phyloP scores from a whole-genome alignment of 2,329 filamentous ascomycete genomes.

The Calonectria crousiana region DNA sequence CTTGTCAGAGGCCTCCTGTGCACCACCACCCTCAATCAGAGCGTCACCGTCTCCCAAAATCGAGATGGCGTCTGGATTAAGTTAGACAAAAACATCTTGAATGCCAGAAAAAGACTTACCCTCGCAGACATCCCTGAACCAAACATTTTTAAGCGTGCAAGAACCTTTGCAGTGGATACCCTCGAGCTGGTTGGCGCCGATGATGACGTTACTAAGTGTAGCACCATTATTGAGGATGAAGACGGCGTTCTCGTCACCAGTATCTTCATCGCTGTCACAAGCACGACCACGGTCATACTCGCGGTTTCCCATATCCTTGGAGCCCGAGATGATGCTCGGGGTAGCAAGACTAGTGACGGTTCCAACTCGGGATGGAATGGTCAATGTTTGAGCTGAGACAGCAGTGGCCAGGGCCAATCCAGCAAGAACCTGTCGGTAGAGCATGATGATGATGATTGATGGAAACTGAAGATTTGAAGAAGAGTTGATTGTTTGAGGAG shows the following conservation, averaged over 20 bases:
- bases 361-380: slow-evolving; percentile 14
- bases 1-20: slow-evolving; percentile 39
- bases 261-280: slow-evolving; percentile 12
- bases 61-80: slow-evolving; percentile 13
- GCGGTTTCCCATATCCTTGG: slow-evolving; percentile 6
- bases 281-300: slow-evolving; percentile 19
- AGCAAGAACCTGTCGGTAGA: slow-evolving; percentile 1
- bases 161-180: slow-evolving; percentile 45
- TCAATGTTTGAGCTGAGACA: slow-evolving; percentile 13
- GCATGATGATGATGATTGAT: slow-evolving; percentile 9
- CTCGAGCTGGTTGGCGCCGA: slow-evolving; percentile 35
- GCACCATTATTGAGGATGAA: slow-evolving; percentile 34
- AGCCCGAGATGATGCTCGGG: slow-evolving; percentile 8
- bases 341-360: not conserved
- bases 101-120: not conserved
- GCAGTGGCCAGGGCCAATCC: slow-evolving; percentile 2
- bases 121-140: slow-evolving; percentile 55
- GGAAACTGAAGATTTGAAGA: not conserved
- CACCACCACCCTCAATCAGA: slow-evolving; percentile 32
- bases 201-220: slow-evolving; percentile 31
- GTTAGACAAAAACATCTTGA: not conserved
- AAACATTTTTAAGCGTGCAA: slow-evolving; percentile 50
- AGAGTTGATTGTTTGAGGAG: not conserved
- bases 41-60: slow-evolving; percentile 1
- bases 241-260: slow-evolving; percentile 16